phyloP scores from a whole-genome alignment of 768 basidiomycete species.

The Tephrocybe rancida region DNA sequence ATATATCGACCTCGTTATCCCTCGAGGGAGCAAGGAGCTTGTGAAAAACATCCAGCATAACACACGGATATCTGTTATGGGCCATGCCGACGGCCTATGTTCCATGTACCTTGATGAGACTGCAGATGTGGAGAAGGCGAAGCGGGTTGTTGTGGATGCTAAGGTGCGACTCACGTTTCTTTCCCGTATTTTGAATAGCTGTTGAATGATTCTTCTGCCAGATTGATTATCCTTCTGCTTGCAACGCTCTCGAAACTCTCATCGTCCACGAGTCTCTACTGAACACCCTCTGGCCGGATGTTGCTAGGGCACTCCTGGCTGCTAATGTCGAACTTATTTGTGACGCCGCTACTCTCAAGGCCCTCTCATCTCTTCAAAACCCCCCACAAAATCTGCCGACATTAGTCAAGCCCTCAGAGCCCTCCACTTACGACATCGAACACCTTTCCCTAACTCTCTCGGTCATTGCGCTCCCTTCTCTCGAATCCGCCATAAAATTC shows the following conservation, averaged over 20 bases:
- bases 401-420: constrained; percentile 53
- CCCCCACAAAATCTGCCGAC: constrained; percentile 40
- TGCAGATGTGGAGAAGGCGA: constrained; percentile 78
- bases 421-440: constrained; percentile 81
- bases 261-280: constrained; percentile 80
- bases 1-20: constrained; percentile 97
- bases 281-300: constrained; percentile 74
- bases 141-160: constrained; percentile 83
- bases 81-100: constrained; percentile 97
- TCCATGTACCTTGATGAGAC: constrained; percentile 85
- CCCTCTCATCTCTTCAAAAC: constrained; percentile 43
- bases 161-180: constrained; percentile 60
- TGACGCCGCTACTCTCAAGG: constrained; percentile 64
- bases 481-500: constrained; percentile 76
- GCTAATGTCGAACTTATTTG: constrained; percentile 80
- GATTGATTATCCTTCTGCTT: constrained; percentile 95
- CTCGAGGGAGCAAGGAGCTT: constrained; percentile 89
- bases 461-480: constrained; percentile 72
- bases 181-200: not conserved
- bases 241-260: constrained; percentile 90
- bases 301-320: constrained; percentile 72
- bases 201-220: constrained; percentile 29
- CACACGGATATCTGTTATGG: constrained; percentile 97
- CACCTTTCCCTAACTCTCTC: constrained; percentile 87
- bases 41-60: constrained; percentile 87